Evolutionary conservation across 2,329 filamentous ascomycete genomes (phyloP), one percentile per base, ranked within the genome.

Genomic region (Colletotrichum cordylinicola): DNA sequence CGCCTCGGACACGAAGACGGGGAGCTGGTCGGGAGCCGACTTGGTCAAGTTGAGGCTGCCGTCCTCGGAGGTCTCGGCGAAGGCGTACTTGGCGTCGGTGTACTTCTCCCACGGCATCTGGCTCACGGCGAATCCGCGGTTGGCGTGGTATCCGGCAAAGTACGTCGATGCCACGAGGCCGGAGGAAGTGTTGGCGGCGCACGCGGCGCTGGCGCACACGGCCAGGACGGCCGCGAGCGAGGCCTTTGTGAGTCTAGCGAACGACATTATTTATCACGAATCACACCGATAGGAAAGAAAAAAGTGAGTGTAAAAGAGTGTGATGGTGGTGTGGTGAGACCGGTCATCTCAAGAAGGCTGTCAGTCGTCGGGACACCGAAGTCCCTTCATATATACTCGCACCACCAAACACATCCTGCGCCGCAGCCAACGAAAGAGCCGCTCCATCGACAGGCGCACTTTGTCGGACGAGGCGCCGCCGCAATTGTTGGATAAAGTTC

Each of bases 61-160:
- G 43, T 76, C 74, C 2, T 48, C 64, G 2, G 27, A 5, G 10
- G 74, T 74, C 70, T 76, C 74, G 29, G 74, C 74, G 31, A 76
- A 76, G 10, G 74, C 70, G 21, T 69, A 76, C 64, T 76, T 76
- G 29, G n/a, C 70, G 29, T 76, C 74, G 29, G 74, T 74, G 64
- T 76, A 76, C 70, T 76, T 76, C n/a, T 76, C 58, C 74, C 74
- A 76, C 9, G 74, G 70, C 21, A 76, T 76, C 13, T 12, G 15
- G 13, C 56, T 58, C 9, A 69, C 70, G 24, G 74, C 43, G 29
- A 69, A 68, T 0, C 70, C 74, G 48, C 70, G 70, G 70, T 69
- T 60, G 13, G 70, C 70, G 48, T 76, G 74, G 65, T 74, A 76
- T 35, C 74, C 74, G 2, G 74, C 74, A 52, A 76, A 74, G 58